These are phyloP conservation scores for Eucalyptus victrix DNA, from an alignment of 345 rosid genomes.

Conservation along the genomic window DNA sequence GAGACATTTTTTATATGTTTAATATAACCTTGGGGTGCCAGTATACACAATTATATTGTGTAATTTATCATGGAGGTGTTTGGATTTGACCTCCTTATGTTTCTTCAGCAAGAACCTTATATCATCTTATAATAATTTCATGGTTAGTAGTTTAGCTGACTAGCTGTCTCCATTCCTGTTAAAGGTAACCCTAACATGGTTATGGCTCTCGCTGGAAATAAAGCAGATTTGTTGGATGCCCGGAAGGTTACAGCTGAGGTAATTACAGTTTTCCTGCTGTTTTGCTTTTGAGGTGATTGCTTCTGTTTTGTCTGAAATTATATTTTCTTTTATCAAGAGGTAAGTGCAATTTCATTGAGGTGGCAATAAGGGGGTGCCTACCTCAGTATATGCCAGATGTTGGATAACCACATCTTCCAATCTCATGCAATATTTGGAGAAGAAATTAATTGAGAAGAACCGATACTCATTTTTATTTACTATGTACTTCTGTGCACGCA, in stretches of 20 bases:
- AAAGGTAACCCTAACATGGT: slow-evolving; percentile 88
- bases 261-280: slow-evolving; percentile 6
- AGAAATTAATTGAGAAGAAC: neutral
- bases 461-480: neutral
- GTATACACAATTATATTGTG: neutral
- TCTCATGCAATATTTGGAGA: neutral
- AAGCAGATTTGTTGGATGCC: slow-evolving; percentile 77
- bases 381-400: neutral
- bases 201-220: slow-evolving; percentile 91
- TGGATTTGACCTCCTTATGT: neutral
- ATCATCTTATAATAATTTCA: neutral
- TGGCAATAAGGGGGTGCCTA: neutral
- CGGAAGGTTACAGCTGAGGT: slow-evolving; percentile 73
- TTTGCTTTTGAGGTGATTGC: neutral
- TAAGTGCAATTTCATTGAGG: neutral
- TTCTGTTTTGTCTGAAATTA: neutral
- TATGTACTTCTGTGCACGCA: neutral
- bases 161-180: neutral
- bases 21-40: neutral
- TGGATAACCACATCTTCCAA: neutral
- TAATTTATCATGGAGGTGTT: neutral
- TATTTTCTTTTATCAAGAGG: neutral
- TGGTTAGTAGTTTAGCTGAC: neutral
- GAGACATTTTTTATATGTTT: neutral
- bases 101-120: neutral